Percentiles rank a stretch among this genome's conserved stretches.
Evolutionary conservation across 2,329 filamentous ascomycete genomes (phyloP).

Genomic region (Orbilia quercus): DNA sequence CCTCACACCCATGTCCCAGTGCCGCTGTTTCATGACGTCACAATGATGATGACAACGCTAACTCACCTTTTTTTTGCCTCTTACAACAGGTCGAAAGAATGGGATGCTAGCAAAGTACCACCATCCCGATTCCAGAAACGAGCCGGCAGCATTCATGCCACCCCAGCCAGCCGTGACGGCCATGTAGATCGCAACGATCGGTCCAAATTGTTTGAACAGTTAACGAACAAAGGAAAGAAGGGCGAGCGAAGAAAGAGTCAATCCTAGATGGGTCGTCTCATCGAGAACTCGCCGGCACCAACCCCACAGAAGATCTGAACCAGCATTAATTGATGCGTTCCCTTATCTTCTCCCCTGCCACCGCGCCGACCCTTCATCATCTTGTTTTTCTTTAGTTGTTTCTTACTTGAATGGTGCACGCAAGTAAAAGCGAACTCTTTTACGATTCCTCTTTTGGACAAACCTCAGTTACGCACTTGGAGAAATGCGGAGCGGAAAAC

Average conservation of each 20-base stretch:
- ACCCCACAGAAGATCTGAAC: constrained; percentile 44
- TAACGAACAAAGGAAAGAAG: constrained; percentile 30
- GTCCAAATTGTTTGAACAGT: constrained; percentile 71
- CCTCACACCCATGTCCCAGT: background rate
- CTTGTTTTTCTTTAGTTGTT: constrained; percentile 16
- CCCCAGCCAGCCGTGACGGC: constrained; percentile 73
- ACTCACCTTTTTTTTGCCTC: constrained; percentile 21
- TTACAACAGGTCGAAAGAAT: constrained; percentile 57
- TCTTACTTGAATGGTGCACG: constrained; percentile 6
- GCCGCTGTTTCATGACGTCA: constrained; percentile 52
- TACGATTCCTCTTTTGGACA: background rate
- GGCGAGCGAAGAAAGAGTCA: constrained; percentile 55
- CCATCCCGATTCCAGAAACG: constrained; percentile 77
- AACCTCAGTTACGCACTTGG: constrained; percentile 16
- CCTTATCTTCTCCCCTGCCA: constrained; percentile 1
- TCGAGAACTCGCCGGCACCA: constrained; percentile 51
- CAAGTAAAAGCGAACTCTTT: constrained; percentile 9
- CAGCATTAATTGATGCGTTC: constrained; percentile 5
- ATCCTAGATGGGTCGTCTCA: constrained; percentile 54
- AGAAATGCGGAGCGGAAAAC: constrained; percentile 17
- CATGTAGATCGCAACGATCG: constrained; percentile 72
- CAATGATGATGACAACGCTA: constrained; percentile 49
- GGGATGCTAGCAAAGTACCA: constrained; percentile 74
- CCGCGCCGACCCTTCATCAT: constrained; percentile 3
- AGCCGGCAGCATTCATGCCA: constrained; percentile 76